Base-by-base conservation (phyloP, 148 eudicot genomes). In the Spergularia bocconei region DNA sequence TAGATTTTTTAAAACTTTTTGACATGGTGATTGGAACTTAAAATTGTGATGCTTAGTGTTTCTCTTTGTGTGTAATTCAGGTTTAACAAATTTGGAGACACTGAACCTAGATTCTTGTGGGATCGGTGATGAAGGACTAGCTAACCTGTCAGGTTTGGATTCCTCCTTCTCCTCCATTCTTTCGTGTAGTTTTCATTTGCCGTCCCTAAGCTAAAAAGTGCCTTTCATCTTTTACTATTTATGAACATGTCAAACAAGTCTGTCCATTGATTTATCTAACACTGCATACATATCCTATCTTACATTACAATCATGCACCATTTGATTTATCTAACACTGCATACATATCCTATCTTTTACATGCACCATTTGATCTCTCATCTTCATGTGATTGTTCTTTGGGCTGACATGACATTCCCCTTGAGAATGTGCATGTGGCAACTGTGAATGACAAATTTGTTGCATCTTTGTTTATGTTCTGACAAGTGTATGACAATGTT, bases 61-160 rank as follows among this genome's bases (percentile, higher is more conserved):
- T 29, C n/a, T 21, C 38, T 12, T 75, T 51, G 44, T 70, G 68
- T 15, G 8, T 53, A 20, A 48, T 72, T 62, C 90, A 95, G 99
- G 87, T 83, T 81, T 92, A 68, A 80, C 79, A 38, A 85, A 87
- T 81, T 78, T 95, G 88, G 99, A 92, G 86, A 90, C 83, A 80
- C 87, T 95, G 81, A 95, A 95, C 84, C 81, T 95, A 47, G 99
- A 95, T 77, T 95, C 97, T 13, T 95, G 99, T 75, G 83, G 87
- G 80, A 89, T 95, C 78, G 79, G 86, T 19, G 97, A 90, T 85
- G 94, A 89, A 59, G 92, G 95, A 73, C 87, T 92, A 77, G 79
- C 79, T 48, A 80, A 89, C 78, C 81, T 95, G 57, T 48, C 84
- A 82, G 88, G 85, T 81, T 67, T 68, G 77, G 47, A 29, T 1